These are phyloP conservation scores for Dianthus caryophyllus DNA, from an alignment of 148 eudicot species.

Conservation along the genomic window DNA sequence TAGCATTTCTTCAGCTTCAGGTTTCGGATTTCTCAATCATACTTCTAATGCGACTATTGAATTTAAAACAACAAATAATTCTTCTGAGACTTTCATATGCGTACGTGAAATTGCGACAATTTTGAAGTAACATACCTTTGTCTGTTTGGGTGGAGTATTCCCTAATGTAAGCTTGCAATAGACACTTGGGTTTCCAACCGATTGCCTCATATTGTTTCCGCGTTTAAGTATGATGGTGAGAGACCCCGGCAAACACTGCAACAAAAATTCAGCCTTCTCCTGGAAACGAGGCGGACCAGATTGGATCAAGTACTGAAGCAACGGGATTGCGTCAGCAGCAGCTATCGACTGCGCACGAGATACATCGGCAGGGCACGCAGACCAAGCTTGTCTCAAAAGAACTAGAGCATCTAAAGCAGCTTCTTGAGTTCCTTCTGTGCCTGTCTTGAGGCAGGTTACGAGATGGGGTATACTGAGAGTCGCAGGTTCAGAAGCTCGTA, in stretches of 20 bases:
- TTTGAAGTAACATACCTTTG: conserved; percentile 83
- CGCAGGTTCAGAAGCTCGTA: conserved; percentile 95
- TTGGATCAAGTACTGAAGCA: conserved; percentile 83
- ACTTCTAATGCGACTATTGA: background rate
- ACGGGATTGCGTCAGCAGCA: conserved; percentile 92
- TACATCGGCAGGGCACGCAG: conserved; percentile 96
- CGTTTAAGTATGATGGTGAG: conserved; percentile 76
- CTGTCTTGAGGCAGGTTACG: conserved; percentile 85
- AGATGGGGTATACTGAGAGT: conserved; percentile 95
- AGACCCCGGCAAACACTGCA: conserved; percentile 94
- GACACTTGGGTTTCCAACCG: conserved; percentile 89
- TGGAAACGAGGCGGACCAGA: conserved; percentile 98
- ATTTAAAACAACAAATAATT: too few species aligned
- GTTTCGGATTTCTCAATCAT: background rate
- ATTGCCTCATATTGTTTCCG: conserved; percentile 92
- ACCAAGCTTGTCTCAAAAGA: conserved; percentile 97
- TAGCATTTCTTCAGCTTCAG: too few species aligned
- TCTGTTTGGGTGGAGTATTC: conserved; percentile 66
- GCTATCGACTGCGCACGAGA: conserved; percentile 93
- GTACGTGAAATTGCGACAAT: too few species aligned
- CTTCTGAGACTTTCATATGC: too few species aligned
- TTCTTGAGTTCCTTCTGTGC: conserved; percentile 92
- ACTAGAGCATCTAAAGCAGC: conserved; percentile 87
- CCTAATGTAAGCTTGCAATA: conserved; percentile 95
- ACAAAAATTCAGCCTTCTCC: conserved; percentile 83